Evolutionary conservation across 2,329 filamentous ascomycete species (phyloP), one percentile per base, ranked within the genome.

Genomic region (Anthostomella pinea): DNA sequence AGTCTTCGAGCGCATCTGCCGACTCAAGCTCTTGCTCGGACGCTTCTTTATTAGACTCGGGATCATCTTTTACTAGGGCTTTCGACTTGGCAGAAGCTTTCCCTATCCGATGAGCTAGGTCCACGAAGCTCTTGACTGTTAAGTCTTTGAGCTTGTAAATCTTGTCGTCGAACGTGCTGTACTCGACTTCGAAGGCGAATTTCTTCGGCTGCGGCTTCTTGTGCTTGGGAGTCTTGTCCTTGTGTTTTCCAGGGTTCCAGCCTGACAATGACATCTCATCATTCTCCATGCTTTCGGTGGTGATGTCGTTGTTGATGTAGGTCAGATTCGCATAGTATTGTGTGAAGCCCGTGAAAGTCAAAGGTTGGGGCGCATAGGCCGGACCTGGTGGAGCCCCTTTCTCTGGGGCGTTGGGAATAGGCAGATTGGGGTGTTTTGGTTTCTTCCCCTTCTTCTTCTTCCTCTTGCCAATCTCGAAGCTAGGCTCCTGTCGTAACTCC

Each of bases 261-360:
- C 69, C 71, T 19, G 56, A 47, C 6, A 56, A 28, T 6, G 62
- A 60, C n/a, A 52, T 39, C 3, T 54, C 46, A 3, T 60, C 55
- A 5, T 63, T 46, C 2, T 43, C 45, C 6, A 39, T 31, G 10
- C 51, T 39, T 6, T 59, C 61, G 8, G 60, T 54, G 13, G 63
- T 55, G 30, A 81, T 72, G 41, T 85, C 78, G 51, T 89, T 86
- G 65, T 97, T 94, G 64, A 95, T 83, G 40, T 79, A 68, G 0
- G 91, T 97, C n/a, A 98, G 68, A 60, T 98, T 98, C 43, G 91
- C 89, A 62, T 81, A 96, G 62, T 94, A 96, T 55, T 98, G 93
- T 4, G 81, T 88, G 62, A 88, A 96, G 5, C 87, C 81, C 3
- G 84, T 73, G 44, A 90, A 70, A 0, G 87, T 86, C 23, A 97